These are phyloP conservation scores for Ichthyophthirius multifiliis DNA, from an alignment of 169 alveolate genomes.

Conservation along the genomic window DNA sequence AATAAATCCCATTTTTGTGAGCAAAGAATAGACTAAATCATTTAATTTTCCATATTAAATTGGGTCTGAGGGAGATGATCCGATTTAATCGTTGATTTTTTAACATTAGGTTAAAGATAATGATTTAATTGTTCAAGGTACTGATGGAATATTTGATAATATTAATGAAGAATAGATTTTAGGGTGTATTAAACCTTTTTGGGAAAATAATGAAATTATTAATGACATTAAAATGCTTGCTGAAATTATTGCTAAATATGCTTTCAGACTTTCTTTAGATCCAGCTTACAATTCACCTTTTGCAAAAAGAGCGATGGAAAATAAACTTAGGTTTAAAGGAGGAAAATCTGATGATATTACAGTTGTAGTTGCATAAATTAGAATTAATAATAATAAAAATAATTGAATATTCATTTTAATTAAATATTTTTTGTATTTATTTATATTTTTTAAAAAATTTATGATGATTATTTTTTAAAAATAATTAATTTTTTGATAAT, in stretches of 20 bases:
- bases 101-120: slow-evolving; percentile 52
- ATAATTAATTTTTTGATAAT: no score
- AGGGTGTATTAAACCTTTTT: slow-evolving; percentile 41
- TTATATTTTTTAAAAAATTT: no score
- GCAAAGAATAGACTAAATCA: slow-evolving; percentile 60
- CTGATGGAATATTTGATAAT: slow-evolving; percentile 81
- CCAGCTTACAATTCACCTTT: slow-evolving; percentile 49
- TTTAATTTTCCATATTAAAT: slow-evolving; percentile 75
- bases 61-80: slow-evolving; percentile 70
- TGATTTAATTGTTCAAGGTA: slow-evolving; percentile 63
- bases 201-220: slow-evolving; percentile 24
- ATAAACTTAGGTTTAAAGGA: slow-evolving; percentile 43
- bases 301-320: slow-evolving; percentile 54
- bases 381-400: no score
- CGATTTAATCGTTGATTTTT: slow-evolving; percentile 37
- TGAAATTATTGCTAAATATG: slow-evolving; percentile 47
- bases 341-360: slow-evolving; percentile 82
- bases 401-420: no score
- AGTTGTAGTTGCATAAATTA: slow-evolving; percentile 58
- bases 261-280: slow-evolving; percentile 47
- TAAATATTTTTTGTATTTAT: no score
- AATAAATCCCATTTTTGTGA: slow-evolving; percentile 23
- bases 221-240: slow-evolving; percentile 49
- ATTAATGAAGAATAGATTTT: slow-evolving; percentile 53
- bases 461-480: no score